Evolutionary conservation across 2,329 filamentous ascomycete species (phyloP), one percentile per base, ranked within the genome.

Genomic region (Arthrinium phaeospermum): DNA sequence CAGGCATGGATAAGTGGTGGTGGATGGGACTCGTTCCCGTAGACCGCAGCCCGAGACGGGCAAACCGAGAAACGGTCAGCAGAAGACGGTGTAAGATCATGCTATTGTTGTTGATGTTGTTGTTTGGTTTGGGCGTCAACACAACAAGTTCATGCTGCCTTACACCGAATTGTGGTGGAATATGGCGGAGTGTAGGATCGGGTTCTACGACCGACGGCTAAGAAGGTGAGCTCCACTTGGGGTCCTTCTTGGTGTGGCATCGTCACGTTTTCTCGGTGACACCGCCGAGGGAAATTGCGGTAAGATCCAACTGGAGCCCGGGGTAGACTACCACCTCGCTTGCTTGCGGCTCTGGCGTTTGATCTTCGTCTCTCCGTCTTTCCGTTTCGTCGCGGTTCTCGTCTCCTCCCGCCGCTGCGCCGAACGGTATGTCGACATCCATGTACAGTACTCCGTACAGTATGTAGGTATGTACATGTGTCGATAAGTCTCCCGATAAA

Each of bases 231-330:
- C 10, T 64, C 57, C 57, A 64, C 57, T 6, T 61, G 53, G 53
- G 53, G 30, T 61, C 27, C 53, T 61, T 37, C 57, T 41, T 64
- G 30, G 57, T n/a, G 57, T 64, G 34, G 19, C 34, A 64, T 64
- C 30, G 57, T 64, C 57, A 41, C 57, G 57, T 64, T 64, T 64
- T 64, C 34, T 64, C 57, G 57, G 57, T 64, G 57, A 64, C 57
- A 64, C 57, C 57, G 57, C 57, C 57, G 57, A 41, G 57, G 53
- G 57, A 64, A 64, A 64, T 64, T 64, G 57, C 57, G 57, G 57
- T 64, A 64, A 64, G 57, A 64, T 64, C 30, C 57, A 64, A 64
- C 57, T 64, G 34, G 57, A 22, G 19, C 30, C 30, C 34, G 57
- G 57, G 57, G 57, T 41, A 64, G 19, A n/a, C 19, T 24, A 64